These are phyloP conservation scores for Cyclotella atomus DNA, from an alignment of 108 stramenopile genomes.

Conservation along the genomic window DNA sequence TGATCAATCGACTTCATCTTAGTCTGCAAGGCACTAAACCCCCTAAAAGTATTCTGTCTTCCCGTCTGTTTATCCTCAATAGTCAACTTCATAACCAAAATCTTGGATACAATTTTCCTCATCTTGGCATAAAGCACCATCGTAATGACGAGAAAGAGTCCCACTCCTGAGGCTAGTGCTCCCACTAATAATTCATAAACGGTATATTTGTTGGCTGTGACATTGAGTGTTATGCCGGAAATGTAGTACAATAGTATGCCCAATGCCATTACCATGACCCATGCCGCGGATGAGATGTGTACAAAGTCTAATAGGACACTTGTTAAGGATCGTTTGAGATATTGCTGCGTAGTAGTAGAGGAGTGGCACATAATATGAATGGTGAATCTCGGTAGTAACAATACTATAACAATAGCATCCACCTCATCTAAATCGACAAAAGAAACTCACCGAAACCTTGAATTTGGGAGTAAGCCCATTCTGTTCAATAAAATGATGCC, in stretches of 20 bases:
- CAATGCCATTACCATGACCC: conserved; percentile 71
- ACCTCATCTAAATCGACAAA: too few species aligned
- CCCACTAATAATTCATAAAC: conserved; percentile 38
- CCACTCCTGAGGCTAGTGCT: conserved; percentile 48
- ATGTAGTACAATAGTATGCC: conserved; percentile 71
- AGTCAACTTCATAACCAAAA: conserved; percentile 22
- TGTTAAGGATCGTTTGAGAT: conserved; percentile 71
- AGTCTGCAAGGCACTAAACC: conserved; percentile 13
- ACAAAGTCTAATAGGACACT: conserved; percentile 71
- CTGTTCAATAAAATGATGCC: conserved; percentile 77
- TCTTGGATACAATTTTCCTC: conserved; percentile 50
- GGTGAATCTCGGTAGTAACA: too few species aligned
- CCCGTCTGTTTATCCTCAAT: neutral
- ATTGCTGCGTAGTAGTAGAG: conserved; percentile 33
- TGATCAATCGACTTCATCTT: conserved; percentile 49
- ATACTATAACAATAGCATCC: too few species aligned
- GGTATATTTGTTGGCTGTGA: conserved; percentile 16
- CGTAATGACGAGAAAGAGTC: conserved; percentile 21
- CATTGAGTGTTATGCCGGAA: conserved; percentile 60
- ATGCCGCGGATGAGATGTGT: conserved; percentile 72
- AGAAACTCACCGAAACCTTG: conserved; percentile 56
- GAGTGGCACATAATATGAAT: neutral
- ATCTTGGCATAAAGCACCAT: conserved; percentile 41
- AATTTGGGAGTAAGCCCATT: conserved; percentile 76
- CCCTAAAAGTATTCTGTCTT: conserved; percentile 15